phyloP scores from a whole-genome alignment of 179 eudicot genomes.

The Pouteria campechiana region DNA sequence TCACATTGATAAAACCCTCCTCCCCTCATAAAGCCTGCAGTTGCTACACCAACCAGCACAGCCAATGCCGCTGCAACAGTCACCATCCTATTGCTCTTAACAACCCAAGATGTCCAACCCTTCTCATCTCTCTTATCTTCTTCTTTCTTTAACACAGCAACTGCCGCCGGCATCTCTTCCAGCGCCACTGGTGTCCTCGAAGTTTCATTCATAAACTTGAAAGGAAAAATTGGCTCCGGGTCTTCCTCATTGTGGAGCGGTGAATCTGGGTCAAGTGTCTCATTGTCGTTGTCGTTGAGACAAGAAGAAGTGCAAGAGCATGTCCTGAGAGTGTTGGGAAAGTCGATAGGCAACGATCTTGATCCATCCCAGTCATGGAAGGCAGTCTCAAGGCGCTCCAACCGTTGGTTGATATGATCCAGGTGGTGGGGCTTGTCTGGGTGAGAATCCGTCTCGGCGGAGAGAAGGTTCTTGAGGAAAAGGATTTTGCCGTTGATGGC shows the following conservation, averaged over 20 bases:
- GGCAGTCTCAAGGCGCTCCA: conserved; percentile 5
- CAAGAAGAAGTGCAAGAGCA: conserved; percentile 26
- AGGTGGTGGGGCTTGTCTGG: conserved; percentile 18
- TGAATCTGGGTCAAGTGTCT: neutral
- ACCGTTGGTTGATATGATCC: conserved; percentile 5
- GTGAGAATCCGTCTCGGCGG: conserved; percentile 17
- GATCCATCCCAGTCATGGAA: conserved; percentile 4
- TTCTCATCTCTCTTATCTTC: too few species aligned
- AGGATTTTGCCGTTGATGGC: conserved; percentile 6
- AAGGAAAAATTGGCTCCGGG: too few species aligned
- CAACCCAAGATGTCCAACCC: too few species aligned
- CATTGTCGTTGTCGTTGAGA: conserved; percentile 13
- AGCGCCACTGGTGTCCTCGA: too few species aligned
- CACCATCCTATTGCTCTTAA: too few species aligned
- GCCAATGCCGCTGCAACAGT: too few species aligned
- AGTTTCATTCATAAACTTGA: too few species aligned
- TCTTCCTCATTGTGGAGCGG: neutral
- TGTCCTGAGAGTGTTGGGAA: neutral
- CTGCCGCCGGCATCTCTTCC: too few species aligned
- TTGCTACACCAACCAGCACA: too few species aligned
- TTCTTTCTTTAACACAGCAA: too few species aligned
- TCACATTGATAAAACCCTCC: too few species aligned
- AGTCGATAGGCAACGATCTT: neutral
- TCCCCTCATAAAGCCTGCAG: too few species aligned
- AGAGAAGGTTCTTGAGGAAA: conserved; percentile 8